Evolutionary conservation across 2,329 filamentous ascomycete genomes (phyloP), one percentile per base, ranked within the genome.

Genomic region (Calonectria ilicicola): DNA sequence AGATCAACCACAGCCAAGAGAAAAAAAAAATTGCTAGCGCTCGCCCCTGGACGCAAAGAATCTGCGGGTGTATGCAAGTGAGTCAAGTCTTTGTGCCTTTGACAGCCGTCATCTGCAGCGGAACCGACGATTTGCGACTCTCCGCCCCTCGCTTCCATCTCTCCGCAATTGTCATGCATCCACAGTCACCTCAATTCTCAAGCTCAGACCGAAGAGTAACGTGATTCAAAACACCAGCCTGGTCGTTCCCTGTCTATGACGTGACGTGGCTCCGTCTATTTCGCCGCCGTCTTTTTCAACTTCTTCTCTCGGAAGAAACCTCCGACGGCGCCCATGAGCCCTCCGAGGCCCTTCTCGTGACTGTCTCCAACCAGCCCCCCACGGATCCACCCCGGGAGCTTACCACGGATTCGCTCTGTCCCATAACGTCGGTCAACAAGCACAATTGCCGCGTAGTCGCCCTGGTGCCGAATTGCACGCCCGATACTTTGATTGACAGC

Each of bases 401-500:
- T 98, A 27, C 84, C 85, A 78, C 91, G 90, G 73, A 98, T 95
- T 67, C 93, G 89, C 62, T 91, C 87, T 32, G 89, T 91, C n/a
- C 88, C 90, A 83, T 97, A 99, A 65, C 97, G 88, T 75, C 90
- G 88, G 83, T 99, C 97, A 40, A 97, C 86, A 81, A 99, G 89
- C 69, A 98, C 85, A 75, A 99, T 98, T 19, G 94, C 92, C 5
- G 97, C 97, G 84, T 98, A 98, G 84, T 99, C 97, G 27, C 90
- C 91, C 68, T 89, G 90, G 82, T 99, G 97, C 58, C 97, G 89
- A 78, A 99, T 98, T 1, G 95, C 97, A 71, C 97, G 89, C 1
- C 97, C 97, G 77, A 99, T 96, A 81, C 95, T 97, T 86, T 99
- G 97, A 82, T 99, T 99, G 5, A 99, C 97, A 5, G 96, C 95